A percentile compares a stretch with the other conserved stretches of the same genome.
Conservation (phyloP, 805 yeast species). For the Candida nemodendra region DNA sequence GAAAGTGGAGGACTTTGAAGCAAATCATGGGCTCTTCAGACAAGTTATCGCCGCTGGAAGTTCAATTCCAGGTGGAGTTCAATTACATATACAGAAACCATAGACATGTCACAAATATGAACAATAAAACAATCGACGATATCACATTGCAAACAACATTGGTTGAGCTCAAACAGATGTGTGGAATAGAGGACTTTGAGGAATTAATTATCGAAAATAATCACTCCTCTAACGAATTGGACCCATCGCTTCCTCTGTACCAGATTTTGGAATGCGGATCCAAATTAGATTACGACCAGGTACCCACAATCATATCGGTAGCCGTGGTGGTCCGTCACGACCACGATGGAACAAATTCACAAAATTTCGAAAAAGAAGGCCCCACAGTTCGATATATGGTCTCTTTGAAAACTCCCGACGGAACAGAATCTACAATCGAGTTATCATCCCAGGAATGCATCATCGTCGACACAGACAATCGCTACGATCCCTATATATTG, state of each 20-base stretch:
- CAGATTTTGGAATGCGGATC: constrained; percentile 18
- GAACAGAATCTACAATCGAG: constrained; percentile 13
- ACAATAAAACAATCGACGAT: constrained; percentile 4
- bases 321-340: constrained; percentile 7
- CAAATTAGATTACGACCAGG: constrained; percentile 13
- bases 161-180: constrained; percentile 11
- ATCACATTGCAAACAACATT: constrained; percentile 20
- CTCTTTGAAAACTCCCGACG: constrained; percentile 16
- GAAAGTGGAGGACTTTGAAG: too few relatives aligned
- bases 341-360: constrained; percentile 7
- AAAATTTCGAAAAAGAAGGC: constrained; percentile 5
- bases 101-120: not conserved
- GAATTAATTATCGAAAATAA: constrained; percentile 19
- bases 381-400: constrained; percentile 28
- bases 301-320: constrained; percentile 20
- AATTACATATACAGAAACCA: constrained; percentile 6
- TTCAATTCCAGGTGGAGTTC: constrained; percentile 18
- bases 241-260: constrained; percentile 15
- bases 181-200: constrained; percentile 6
- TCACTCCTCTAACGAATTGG: constrained; percentile 13
- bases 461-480: constrained; percentile 34
- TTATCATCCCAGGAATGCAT: constrained; percentile 44
- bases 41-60: constrained; percentile 12
- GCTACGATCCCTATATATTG: constrained; percentile 37
- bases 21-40: not conserved